Conservation (phyloP, 352 stramenopile species). For the Globisporangium rhizosaccharum region DNA sequence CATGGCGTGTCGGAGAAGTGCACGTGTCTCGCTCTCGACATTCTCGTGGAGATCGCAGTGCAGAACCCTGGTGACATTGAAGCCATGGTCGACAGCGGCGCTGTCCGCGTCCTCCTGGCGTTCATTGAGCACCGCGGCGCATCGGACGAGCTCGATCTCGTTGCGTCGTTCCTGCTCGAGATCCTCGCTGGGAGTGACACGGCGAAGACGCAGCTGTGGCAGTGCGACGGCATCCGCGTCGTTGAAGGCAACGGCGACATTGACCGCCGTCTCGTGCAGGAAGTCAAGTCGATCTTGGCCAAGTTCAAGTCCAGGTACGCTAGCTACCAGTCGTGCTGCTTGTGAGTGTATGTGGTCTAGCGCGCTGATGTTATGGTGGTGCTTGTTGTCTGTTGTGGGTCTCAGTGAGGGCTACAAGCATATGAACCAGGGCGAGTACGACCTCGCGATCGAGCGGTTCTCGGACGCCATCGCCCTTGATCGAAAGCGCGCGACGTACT, state of each 20-base stretch:
- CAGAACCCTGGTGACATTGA: constrained; percentile 33
- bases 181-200: constrained; percentile 34
- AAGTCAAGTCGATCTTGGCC: constrained; percentile 56
- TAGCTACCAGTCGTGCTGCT: not conserved
- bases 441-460: constrained; percentile 89
- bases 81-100: constrained; percentile 35
- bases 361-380: not conserved
- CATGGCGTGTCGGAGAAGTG: constrained; percentile 28
- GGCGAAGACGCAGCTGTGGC: constrained; percentile 39
- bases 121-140: constrained; percentile 29
- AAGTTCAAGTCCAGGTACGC: constrained; percentile 41
- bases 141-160: constrained; percentile 39
- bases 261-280: constrained; percentile 44
- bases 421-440: constrained; percentile 88
- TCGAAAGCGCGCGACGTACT: constrained; percentile 86
- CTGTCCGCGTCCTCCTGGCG: constrained; percentile 38
- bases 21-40: constrained; percentile 30
- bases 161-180: constrained; percentile 44
- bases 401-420: constrained; percentile 87
- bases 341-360: not conserved
- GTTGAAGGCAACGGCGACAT: constrained; percentile 38
- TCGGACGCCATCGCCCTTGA: constrained; percentile 89
- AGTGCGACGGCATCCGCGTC: constrained; percentile 26
- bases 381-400: not conserved
- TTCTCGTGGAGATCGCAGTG: constrained; percentile 31